A percentile compares a stretch with the other conserved stretches of the same genome.
These are phyloP conservation scores for Populus alba DNA, from an alignment of 345 rosid genomes.

Conservation along the genomic window DNA sequence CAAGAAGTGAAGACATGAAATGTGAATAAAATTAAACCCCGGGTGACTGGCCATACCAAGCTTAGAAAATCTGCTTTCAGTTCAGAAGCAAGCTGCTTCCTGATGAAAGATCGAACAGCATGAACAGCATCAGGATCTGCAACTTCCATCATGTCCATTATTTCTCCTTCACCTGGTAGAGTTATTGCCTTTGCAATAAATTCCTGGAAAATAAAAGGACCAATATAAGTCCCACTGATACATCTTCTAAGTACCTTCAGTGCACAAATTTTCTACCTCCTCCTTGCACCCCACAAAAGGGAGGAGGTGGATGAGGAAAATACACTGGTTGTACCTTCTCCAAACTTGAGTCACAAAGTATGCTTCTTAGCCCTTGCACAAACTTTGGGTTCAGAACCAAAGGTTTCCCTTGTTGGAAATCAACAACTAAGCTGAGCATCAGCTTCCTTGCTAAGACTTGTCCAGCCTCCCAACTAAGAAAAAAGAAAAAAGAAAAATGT, in stretches of 20 bases:
- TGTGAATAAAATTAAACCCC: background rate
- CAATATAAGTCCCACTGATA: background rate
- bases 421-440: slow-evolving; percentile 81
- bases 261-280: background rate
- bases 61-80: slow-evolving; percentile 68
- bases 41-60: slow-evolving; percentile 42
- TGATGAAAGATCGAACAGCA: slow-evolving; percentile 77
- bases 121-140: slow-evolving; percentile 99
- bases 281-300: background rate
- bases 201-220: slow-evolving; percentile 50
- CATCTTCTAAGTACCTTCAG: background rate
- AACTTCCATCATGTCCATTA: slow-evolving; percentile 96
- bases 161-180: slow-evolving; percentile 92
- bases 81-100: slow-evolving; percentile 87
- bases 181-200: slow-evolving; percentile 88
- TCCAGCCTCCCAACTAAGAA: slow-evolving; percentile 95
- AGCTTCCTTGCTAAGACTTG: slow-evolving; percentile 87
- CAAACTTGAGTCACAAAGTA: slow-evolving; percentile 66
- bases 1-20: background rate
- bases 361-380: slow-evolving; percentile 69
- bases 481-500: slow-evolving; percentile 2
- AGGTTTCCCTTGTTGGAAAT: slow-evolving; percentile 68
- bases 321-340: slow-evolving; percentile 56
- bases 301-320: background rate
- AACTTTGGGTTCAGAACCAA: slow-evolving; percentile 70